Evolutionary conservation across 345 rosid genomes (phyloP).

Genomic region (Turritis glabra): DNA sequence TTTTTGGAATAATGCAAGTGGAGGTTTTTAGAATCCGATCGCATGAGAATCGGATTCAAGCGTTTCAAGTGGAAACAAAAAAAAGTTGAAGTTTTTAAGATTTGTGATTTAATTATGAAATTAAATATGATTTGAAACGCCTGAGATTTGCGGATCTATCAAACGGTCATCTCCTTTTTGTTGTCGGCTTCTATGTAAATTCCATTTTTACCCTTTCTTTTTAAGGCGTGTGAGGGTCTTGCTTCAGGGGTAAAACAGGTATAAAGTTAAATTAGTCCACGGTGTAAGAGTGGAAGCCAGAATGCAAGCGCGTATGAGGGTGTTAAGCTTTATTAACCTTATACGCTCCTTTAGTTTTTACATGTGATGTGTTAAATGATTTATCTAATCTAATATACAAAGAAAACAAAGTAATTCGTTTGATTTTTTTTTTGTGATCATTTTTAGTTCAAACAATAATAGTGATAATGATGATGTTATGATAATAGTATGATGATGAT

Average conservation of each 20-base stretch:
- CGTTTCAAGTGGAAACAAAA: neutral
- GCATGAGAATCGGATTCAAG: constrained; percentile 39
- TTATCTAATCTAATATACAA: too few species aligned
- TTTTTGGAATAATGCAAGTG: constrained; percentile 9
- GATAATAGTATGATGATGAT: too few species aligned
- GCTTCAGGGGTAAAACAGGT: constrained; percentile 10
- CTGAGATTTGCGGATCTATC: constrained; percentile 40
- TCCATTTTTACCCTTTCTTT: constrained; percentile 24
- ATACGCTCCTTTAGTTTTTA: too few species aligned
- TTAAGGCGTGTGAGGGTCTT: neutral
- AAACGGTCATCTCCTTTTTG: constrained; percentile 63
- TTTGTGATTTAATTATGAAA: constrained; percentile 5
- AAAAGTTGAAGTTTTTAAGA: neutral
- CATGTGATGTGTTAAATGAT: too few species aligned
- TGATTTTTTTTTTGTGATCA: too few species aligned
- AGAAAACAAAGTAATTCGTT: too few species aligned
- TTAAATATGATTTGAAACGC: constrained; percentile 43
- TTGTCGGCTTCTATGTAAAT: constrained; percentile 34
- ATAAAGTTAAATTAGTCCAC: neutral
- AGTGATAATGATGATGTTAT: too few species aligned
- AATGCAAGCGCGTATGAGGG: constrained; percentile 22
- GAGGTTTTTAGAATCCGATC: neutral
- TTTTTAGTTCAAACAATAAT: too few species aligned
- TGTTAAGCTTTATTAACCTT: too few species aligned
- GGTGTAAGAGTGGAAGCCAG: neutral